Percentiles rank a stretch among this genome's conserved stretches.
Evolutionary conservation across 2,329 filamentous ascomycete genomes (phyloP).

Genomic region (Paecilomyces fulvus): DNA sequence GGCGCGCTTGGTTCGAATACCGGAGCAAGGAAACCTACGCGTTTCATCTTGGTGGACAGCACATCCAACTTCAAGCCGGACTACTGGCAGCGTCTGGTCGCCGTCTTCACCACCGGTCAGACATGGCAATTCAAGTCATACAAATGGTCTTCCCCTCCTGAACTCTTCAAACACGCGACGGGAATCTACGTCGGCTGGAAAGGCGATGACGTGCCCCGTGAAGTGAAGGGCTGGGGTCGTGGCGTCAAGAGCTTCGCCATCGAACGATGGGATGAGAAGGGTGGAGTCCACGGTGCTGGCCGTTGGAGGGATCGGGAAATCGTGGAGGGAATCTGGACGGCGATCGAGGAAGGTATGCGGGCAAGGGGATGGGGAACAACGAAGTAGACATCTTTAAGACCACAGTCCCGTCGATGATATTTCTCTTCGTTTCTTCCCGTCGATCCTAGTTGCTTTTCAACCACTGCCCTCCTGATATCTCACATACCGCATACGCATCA

Average conservation of each 20-base stretch:
- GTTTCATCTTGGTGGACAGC: constrained; percentile 92
- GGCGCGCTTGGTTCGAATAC: constrained; percentile 49
- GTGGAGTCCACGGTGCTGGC: constrained; percentile 24
- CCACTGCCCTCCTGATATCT: too few species aligned
- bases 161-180: constrained; percentile 80
- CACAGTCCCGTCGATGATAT: neutral
- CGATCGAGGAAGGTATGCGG: constrained; percentile 81
- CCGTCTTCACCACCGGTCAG: constrained; percentile 95
- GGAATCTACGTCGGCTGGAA: constrained; percentile 90
- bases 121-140: constrained; percentile 98
- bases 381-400: constrained; percentile 2
- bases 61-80: constrained; percentile 95
- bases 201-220: constrained; percentile 69
- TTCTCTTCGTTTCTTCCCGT: neutral
- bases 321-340: constrained; percentile 85
- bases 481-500: too few species aligned
- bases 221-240: constrained; percentile 75
- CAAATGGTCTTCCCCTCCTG: constrained; percentile 83
- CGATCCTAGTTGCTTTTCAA: neutral
- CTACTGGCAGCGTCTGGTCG: constrained; percentile 92
- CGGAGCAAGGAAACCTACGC: constrained; percentile 54
- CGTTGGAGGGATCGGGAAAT: constrained; percentile 85
- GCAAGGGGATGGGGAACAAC: constrained; percentile 61
- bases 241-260: constrained; percentile 70
- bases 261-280: constrained; percentile 66